phyloP scores from a whole-genome alignment of 139 green algal species.

The Tetratostichococcus sp. region DNA sequence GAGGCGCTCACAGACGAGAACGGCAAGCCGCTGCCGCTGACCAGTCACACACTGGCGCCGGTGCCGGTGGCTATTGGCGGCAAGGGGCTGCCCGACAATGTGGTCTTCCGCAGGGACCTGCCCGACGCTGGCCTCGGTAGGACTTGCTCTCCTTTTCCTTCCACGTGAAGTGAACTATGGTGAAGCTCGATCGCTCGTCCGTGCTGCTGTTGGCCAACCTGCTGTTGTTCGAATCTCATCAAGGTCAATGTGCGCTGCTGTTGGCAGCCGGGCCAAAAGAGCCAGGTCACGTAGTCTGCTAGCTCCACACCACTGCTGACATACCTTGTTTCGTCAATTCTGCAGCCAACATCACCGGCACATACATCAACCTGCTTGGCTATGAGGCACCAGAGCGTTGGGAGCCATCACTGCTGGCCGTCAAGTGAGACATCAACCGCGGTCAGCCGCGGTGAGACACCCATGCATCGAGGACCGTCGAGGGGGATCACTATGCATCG shows the following conservation, averaged over 20 bases:
- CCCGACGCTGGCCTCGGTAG: slow-evolving; percentile 68
- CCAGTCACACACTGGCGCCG: slow-evolving; percentile 79
- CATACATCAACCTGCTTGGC: slow-evolving; percentile 89
- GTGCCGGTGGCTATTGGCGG: slow-evolving; percentile 89
- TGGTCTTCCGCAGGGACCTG: slow-evolving; percentile 72
- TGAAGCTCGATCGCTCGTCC: too few relatives aligned
- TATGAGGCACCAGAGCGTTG: slow-evolving; percentile 70
- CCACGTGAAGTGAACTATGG: too few relatives aligned
- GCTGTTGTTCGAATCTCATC: too few relatives aligned
- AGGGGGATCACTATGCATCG: too few relatives aligned
- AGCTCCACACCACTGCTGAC: too few relatives aligned
- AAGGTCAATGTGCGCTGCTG: too few relatives aligned
- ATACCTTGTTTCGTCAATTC: too few relatives aligned
- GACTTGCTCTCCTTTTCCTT: not conserved
- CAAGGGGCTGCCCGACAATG: slow-evolving; percentile 64
- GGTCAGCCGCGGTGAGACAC: too few relatives aligned
- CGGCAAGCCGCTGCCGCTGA: slow-evolving; percentile 80
- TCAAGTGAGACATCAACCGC: not conserved
- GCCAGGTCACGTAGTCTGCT: too few relatives aligned
- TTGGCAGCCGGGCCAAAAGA: too few relatives aligned
- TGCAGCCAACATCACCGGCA: slow-evolving; percentile 86
- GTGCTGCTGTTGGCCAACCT: too few relatives aligned
- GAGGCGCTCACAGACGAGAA: slow-evolving; percentile 52
- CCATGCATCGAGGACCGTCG: too few relatives aligned
- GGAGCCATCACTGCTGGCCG: slow-evolving; percentile 62